Evolutionary conservation across 2,329 filamentous ascomycete species (phyloP).

Genomic region (Pseudomassariella vexata): DNA sequence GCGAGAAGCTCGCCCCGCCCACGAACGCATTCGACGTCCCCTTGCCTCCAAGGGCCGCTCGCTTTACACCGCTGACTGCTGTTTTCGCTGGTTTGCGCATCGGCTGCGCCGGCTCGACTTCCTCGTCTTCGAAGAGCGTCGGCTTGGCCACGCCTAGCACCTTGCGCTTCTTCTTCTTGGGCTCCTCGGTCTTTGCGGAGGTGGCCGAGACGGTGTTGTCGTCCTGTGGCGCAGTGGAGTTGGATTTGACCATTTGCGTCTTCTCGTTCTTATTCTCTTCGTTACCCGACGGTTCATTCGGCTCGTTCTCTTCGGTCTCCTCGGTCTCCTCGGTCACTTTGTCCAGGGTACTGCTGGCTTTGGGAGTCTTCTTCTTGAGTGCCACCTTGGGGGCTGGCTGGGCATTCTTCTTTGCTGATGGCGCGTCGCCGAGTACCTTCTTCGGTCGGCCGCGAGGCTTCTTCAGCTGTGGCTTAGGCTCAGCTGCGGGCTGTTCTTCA

Average conservation of each 20-base stretch:
- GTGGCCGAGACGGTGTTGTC: constrained; percentile 17
- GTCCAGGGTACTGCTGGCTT: constrained; percentile 24
- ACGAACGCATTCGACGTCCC: constrained; percentile 45
- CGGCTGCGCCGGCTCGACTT: constrained; percentile 37
- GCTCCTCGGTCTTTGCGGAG: constrained; percentile 27
- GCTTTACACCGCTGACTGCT: constrained; percentile 18
- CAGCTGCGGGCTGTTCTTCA: constrained; percentile 8
- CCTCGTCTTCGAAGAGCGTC: constrained; percentile 67
- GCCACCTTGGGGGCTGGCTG: constrained; percentile 24
- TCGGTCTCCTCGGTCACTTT: constrained; percentile 33
- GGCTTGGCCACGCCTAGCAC: constrained; percentile 60
- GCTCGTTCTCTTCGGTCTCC: constrained; percentile 5
- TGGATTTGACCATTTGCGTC: constrained; percentile 25
- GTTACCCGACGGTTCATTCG: constrained; percentile 8
- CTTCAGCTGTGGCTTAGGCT: constrained; percentile 19
- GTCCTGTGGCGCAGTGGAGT: constrained; percentile 17
- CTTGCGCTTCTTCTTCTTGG: constrained; percentile 68
- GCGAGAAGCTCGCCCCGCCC: constrained; percentile 57
- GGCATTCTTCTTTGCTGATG: constrained; percentile 40
- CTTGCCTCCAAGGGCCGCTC: constrained; percentile 32
- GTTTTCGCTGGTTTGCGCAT: constrained; percentile 21
- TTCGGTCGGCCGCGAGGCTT: constrained; percentile 42
- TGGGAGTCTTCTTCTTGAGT: constrained; percentile 24
- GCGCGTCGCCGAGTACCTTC: constrained; percentile 39
- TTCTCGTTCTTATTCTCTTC: too few relatives aligned